Conservation (phyloP, 2,329 filamentous ascomycete genomes). For the Chaetomiaceae sp. region DNA sequence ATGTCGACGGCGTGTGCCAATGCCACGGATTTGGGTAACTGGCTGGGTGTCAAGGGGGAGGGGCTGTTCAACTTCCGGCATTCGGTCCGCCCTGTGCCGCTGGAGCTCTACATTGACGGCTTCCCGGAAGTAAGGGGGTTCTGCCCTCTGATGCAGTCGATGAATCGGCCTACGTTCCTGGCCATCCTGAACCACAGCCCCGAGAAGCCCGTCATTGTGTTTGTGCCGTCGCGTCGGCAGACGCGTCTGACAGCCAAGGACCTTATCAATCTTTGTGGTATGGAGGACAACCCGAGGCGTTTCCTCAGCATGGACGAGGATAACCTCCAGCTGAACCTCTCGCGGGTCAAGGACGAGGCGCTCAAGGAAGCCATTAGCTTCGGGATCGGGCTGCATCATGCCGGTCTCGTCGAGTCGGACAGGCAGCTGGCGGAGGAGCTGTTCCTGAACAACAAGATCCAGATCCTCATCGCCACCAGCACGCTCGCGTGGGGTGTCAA, state of each 20-base stretch:
- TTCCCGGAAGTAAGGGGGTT: conserved; percentile 95
- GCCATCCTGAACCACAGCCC: conserved; percentile 96
- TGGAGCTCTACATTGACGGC: conserved; percentile 96
- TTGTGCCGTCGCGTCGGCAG: conserved; percentile 91
- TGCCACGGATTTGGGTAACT: conserved; percentile 87
- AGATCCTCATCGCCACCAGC: conserved; percentile 91
- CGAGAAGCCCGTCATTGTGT: conserved; percentile 95
- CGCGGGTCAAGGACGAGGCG: conserved; percentile 87
- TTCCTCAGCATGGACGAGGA: conserved; percentile 95
- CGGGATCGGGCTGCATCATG: conserved; percentile 94
- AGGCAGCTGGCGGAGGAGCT: conserved; percentile 88
- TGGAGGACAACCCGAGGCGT: conserved; percentile 94
- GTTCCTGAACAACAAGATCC: conserved; percentile 96
- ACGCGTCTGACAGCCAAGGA: conserved; percentile 94
- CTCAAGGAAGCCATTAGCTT: conserved; percentile 93
- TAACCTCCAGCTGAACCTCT: conserved; percentile 81
- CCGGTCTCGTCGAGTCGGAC: conserved; percentile 91
- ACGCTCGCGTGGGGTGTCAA: conserved; percentile 99
- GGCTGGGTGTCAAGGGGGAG: conserved; percentile 86
- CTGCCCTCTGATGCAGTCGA: conserved; percentile 96
- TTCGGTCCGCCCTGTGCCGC: conserved; percentile 89
- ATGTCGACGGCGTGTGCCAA: conserved; percentile 99
- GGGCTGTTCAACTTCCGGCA: conserved; percentile 96
- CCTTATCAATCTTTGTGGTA: conserved; percentile 93
- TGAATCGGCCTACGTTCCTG: conserved; percentile 95